Base-by-base conservation (phyloP, 2,329 filamentous ascomycete genomes). In the Monosporascus cannonballus region DNA sequence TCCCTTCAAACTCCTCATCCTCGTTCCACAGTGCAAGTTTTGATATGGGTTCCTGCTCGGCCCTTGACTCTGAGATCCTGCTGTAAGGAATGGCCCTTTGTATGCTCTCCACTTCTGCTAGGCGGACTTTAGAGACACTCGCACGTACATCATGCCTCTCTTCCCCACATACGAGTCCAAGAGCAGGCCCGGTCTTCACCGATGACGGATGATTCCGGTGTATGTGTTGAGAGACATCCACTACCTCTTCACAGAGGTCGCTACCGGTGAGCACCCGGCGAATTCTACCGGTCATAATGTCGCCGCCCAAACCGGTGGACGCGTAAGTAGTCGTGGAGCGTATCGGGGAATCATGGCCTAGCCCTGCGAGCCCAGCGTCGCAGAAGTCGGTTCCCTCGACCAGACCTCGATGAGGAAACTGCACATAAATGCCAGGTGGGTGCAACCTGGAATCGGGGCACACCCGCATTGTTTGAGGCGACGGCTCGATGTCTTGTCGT, bases 51-150 rank as follows among this genome's bases (percentile, higher is more conserved):
- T 48, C 49, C 25, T 58, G 39, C 34, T 51, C 51, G 11, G 55
- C 49, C 27, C 49, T 42, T 45, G 50, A 51, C 38, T 45, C 24
- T 38, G 44, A 14, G 22, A 42, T 24, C 24, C 2, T 20, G n/a
- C 17, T 20, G n/a, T 27, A 18, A 20, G n/a, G 34, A 24, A 24
- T 15, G 3, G 45, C 24, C 7, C 20, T 36, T 51, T 47, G 36
- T 15, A 47, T 49, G 20, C 30, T 25, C 44, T 45, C 18, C 45
- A 3, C 38, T n/a, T 51, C 44, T 37, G 61, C 51, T 46, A 59
- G 55, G 22, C 57, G 59, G 25, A 65, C 57, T 53, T 61, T 64
- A 1, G 60, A 63, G 17, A 61, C 50, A 15, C 52, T 52, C 34
- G 49, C 7, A 36, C 58, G 56, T 6, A 52, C 58, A 15, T 50